These are phyloP conservation scores for Pestalotiopsis sp. DNA, from an alignment of 2,329 filamentous ascomycete genomes.

Conservation along the genomic window DNA sequence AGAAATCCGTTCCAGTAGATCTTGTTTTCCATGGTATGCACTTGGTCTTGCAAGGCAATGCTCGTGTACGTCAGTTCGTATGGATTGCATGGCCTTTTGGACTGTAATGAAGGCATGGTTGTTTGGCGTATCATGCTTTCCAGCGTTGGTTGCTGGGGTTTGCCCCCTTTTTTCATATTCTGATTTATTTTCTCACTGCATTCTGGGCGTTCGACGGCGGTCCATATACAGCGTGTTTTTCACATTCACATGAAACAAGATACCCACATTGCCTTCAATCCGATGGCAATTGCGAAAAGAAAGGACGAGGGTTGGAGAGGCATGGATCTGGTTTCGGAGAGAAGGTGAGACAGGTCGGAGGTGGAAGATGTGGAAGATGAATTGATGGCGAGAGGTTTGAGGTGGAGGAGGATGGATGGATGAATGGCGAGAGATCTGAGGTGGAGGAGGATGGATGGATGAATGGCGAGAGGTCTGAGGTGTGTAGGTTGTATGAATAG, in stretches of 20 bases:
- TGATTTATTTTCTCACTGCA: neutral
- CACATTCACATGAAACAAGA: neutral
- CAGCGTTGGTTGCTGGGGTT: neutral
- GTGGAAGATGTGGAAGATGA: too few species aligned
- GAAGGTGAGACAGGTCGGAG: neutral
- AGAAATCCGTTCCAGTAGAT: constrained; percentile 4
- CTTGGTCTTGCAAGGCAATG: neutral
- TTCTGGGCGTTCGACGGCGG: neutral
- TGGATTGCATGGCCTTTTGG: neutral
- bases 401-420: too few species aligned
- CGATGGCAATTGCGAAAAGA: neutral
- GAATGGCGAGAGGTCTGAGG: too few species aligned
- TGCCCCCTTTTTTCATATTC: neutral
- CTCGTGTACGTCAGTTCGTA: neutral
- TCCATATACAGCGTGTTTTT: neutral
- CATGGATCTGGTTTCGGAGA: neutral
- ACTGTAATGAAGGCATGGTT: neutral
- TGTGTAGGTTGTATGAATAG: too few species aligned
- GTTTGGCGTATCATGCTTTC: neutral
- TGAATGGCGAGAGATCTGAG: too few species aligned
- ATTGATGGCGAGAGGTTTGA: neutral
- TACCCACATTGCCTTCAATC: neutral
- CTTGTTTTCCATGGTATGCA: neutral
- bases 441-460: too few species aligned
- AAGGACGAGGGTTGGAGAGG: neutral